Percentiles rank a stretch among this genome's conserved stretches.
Evolutionary conservation across 1,284 basidiomycete genomes (phyloP).

Genomic region (Tilletia indica): DNA sequence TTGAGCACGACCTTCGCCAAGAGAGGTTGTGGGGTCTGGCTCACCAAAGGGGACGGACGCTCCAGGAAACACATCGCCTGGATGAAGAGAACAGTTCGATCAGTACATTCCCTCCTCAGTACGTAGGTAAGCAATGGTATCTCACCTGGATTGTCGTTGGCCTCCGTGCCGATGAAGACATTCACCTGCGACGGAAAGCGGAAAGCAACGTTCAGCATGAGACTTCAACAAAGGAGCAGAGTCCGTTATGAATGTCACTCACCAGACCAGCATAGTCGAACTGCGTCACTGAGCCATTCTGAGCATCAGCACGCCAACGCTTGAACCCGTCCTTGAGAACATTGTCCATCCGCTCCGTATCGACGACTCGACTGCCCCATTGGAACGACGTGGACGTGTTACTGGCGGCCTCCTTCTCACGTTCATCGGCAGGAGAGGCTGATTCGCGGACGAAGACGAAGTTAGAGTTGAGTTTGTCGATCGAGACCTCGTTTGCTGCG

Average conservation of each 20-base stretch:
- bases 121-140: no score
- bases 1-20: no score
- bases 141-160: conserved; percentile 27
- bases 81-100: neutral
- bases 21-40: no score
- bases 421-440: no score
- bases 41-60: conserved; percentile 42
- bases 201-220: neutral
- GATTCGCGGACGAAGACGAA: no score
- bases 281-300: neutral
- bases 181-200: conserved; percentile 22
- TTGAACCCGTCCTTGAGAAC: neutral
- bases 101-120: no score
- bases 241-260: no score
- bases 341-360: neutral
- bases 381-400: neutral
- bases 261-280: conserved; percentile 10
- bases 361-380: neutral
- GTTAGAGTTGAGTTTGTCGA: no score
- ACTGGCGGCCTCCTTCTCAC: no score
- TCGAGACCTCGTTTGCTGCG: no score
- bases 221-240: no score
- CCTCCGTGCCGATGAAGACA: conserved; percentile 28
- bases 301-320: neutral
- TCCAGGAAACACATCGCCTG: conserved; percentile 40